Evolutionary conservation across 2,329 filamentous ascomycete genomes (phyloP), one percentile per base, ranked within the genome.

Genomic region (Calonectria henricotiae): DNA sequence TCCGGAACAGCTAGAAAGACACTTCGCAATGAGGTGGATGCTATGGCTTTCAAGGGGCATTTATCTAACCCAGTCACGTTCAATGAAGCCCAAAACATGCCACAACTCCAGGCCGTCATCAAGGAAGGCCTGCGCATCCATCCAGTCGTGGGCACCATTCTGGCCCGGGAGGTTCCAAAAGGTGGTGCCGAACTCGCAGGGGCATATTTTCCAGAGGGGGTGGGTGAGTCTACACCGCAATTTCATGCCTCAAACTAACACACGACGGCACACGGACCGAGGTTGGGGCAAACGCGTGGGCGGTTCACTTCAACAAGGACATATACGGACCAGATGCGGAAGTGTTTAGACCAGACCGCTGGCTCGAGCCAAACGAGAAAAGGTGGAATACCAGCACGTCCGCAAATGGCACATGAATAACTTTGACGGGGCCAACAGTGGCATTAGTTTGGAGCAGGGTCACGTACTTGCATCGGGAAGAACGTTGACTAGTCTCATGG

Each of bases 391-490:
- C 51, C 51, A 20, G 51, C 39, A 9, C 5, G 51, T 58, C 9
- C 30, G 23, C 35, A 32, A 25, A 20, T 20, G 20, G 20, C 20
- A 20, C 20, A 20, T 20, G 20, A 20, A 20, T 20, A 20, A 20
- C 20, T 20, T 20, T 20, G 20, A 20, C 27, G 27, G 0, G 7
- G 20, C 51, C 39, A 17, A 58, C n/a, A 37, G 1, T 23, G 9
- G 17, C n/a, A 46, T 25, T 7, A 93, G 75, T 94, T 93, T 79
- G 91, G 92, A 2, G 90, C 90, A 79, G 92, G 92, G 0, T 87
- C 89, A 8, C 83, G 91, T 75, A 93, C 91, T 5, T 93, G 92
- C 77, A 92, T 85, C 83, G 92, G 92, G 51, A 90, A 89, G 85
- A 90, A 90, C 73, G 90, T 90, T 20, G 20, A 20, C 20, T 62